Base-by-base conservation (phyloP, 2,329 filamentous ascomycete species). In the Akanthomyces uredinophilus region DNA sequence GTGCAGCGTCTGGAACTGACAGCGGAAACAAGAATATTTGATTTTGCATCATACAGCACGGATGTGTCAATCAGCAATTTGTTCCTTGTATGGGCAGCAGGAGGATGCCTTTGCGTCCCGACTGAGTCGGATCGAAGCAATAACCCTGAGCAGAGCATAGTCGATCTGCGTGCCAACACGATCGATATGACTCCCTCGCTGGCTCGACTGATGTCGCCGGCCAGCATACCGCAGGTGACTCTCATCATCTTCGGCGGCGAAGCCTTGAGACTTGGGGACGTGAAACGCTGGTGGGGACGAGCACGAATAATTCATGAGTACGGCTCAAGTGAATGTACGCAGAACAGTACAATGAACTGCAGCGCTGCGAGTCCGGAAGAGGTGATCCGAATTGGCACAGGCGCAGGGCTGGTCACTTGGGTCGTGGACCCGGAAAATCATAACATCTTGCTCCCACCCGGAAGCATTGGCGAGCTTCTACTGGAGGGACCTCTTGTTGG, bases 401-500 rank as follows among this genome's bases (percentile, higher is more conserved):
- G 52, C 2, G 24, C 43, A 2, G 52, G 52, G 5, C 11, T 32
- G 24, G n/a, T 43, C n/a, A 55, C 52, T 29, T 55, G 52, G 52
- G 22, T 55, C 24, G 52, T 32, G 13, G 52, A 55, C 29, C 13
- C 52, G 29, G 52, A 41, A n/a, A 18, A 53, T 14, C 52, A 61
- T 5, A 22, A 62, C 39, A 10, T 59, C 29, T 61, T 74, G 8
- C 61, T 70, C 10, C 72, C 73, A 1, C 64, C 73, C 1, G 72
- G 73, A 1, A 65, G 66, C 2, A 65, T 71, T 13, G 72, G 71
- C 13, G 72, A 73, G 58, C 61, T 73, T 37, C 59, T 71, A 3
- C 64, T 71, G 29, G 65, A 66, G 39, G 69, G 69, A 3, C 75
- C 75, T 8, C 69, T 73, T 13, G 71, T 79, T 43, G 76, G 76